Evolutionary conservation across 2,329 filamentous ascomycete genomes (phyloP).

Genomic region (Botryosphaeria agaves): DNA sequence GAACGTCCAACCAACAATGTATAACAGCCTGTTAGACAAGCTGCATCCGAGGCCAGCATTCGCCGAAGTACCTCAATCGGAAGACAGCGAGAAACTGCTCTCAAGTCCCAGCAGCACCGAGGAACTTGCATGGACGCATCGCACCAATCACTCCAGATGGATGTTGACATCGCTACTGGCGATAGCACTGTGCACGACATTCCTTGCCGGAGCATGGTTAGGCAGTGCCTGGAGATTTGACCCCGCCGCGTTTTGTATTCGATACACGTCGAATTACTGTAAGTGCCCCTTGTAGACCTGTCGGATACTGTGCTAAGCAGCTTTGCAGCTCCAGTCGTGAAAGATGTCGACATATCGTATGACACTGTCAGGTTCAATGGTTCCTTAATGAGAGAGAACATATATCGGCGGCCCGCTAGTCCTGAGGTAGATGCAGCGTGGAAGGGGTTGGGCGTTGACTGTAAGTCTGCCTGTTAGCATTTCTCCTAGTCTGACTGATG

Average conservation of each 20-base stretch:
- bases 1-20: too few relatives aligned
- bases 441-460: slow-evolving; percentile 33
- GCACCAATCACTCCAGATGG: slow-evolving; percentile 7
- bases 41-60: too few relatives aligned
- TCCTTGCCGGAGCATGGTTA: slow-evolving; percentile 9
- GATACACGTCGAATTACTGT: slow-evolving; percentile 15
- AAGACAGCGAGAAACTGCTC: slow-evolving; percentile 3
- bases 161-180: slow-evolving; percentile 4
- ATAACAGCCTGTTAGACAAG: too few relatives aligned
- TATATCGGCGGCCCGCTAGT: slow-evolving; percentile 31
- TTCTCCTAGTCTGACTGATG: too few relatives aligned
- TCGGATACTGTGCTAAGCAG: not conserved
- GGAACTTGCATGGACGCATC: not conserved
- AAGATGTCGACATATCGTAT: slow-evolving; percentile 25
- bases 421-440: slow-evolving; percentile 41
- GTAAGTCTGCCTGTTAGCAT: slow-evolving; percentile 15
- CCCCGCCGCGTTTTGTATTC: slow-evolving; percentile 12
- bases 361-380: slow-evolving; percentile 34
- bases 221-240: slow-evolving; percentile 5
- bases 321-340: slow-evolving; percentile 13
- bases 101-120: not conserved
- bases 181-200: slow-evolving; percentile 9
- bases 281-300: slow-evolving; percentile 4
- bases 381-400: slow-evolving; percentile 34
- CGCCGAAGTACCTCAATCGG: not conserved